Conservation (phyloP, 345 rosid genomes). For the Brassica juncea region DNA sequence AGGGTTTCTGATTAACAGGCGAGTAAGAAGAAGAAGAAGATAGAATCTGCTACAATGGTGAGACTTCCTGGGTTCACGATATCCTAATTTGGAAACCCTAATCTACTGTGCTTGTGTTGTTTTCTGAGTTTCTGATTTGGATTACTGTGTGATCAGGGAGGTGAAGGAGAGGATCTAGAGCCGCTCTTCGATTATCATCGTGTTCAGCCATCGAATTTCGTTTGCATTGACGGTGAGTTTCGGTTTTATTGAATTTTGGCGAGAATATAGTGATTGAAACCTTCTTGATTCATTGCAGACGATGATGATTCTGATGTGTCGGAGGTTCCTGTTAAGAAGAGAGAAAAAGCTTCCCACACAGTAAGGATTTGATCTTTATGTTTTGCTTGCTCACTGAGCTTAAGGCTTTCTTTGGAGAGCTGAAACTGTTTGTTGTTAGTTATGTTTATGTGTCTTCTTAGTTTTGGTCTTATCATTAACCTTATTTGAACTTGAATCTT, state of each 20-base stretch:
- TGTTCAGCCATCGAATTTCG: slow-evolving; percentile 58
- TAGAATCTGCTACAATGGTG: slow-evolving; percentile 19
- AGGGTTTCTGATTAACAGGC: slow-evolving; percentile 7
- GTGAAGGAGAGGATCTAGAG: slow-evolving; percentile 65
- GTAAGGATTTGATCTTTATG: slow-evolving; percentile 19
- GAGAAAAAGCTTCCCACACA: slow-evolving; percentile 12
- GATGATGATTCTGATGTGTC: slow-evolving; percentile 37
- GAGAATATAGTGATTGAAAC: background rate
- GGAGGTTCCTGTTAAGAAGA: slow-evolving; percentile 23
- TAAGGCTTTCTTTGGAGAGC: background rate
- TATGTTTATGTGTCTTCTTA: background rate
- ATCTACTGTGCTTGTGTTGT: background rate
- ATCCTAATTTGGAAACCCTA: slow-evolving; percentile 28
- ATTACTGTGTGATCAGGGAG: slow-evolving; percentile 41
- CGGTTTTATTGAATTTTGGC: background rate
- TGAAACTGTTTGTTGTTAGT: slow-evolving; percentile 2
- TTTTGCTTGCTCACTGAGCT: background rate
- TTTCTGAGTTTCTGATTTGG: slow-evolving; percentile 4
- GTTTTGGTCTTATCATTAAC: background rate
- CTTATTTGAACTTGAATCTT: background rate
- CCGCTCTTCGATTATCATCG: slow-evolving; percentile 74
- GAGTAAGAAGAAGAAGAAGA: background rate
- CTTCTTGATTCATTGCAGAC: slow-evolving; percentile 22
- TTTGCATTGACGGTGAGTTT: slow-evolving; percentile 53
- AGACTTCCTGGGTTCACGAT: background rate